phyloP scores from a whole-genome alignment of 2,329 filamentous ascomycete genomes.

The Onygena corvina region DNA sequence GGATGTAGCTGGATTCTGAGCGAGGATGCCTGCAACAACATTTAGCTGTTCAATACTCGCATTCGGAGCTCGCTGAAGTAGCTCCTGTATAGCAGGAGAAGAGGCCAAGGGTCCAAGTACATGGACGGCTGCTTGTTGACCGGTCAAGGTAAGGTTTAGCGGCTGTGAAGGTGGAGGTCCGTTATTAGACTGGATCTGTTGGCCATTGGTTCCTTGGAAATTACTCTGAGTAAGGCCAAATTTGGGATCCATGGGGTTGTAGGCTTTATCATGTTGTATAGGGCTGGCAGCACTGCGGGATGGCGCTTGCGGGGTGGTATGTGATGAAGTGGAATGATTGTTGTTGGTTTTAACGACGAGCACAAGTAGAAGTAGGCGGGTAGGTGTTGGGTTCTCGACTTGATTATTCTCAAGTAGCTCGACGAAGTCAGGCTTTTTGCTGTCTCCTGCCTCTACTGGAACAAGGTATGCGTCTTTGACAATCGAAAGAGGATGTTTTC shows the following conservation, averaged over 20 bases:
- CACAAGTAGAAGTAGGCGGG: constrained; percentile 69
- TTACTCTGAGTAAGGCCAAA: neutral
- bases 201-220: neutral
- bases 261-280: neutral
- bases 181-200: constrained; percentile 6
- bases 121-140: constrained; percentile 48
- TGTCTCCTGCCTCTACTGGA: constrained; percentile 61
- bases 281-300: constrained; percentile 20
- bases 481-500: constrained; percentile 59
- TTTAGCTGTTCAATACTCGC: constrained; percentile 63
- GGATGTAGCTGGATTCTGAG: constrained; percentile 52
- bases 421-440: constrained; percentile 67
- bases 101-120: constrained; percentile 52
- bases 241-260: neutral
- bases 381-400: constrained; percentile 57
- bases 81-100: constrained; percentile 55
- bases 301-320: constrained; percentile 32
- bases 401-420: constrained; percentile 75
- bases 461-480: constrained; percentile 88
- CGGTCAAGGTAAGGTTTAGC: constrained; percentile 25
- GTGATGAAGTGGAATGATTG: constrained; percentile 29
- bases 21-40: constrained; percentile 57
- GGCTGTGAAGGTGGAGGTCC: constrained; percentile 21
- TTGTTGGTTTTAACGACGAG: constrained; percentile 63
- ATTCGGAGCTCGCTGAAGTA: constrained; percentile 55